Conservation (phyloP, 306 rosid genomes). For the Geum urbanum region DNA sequence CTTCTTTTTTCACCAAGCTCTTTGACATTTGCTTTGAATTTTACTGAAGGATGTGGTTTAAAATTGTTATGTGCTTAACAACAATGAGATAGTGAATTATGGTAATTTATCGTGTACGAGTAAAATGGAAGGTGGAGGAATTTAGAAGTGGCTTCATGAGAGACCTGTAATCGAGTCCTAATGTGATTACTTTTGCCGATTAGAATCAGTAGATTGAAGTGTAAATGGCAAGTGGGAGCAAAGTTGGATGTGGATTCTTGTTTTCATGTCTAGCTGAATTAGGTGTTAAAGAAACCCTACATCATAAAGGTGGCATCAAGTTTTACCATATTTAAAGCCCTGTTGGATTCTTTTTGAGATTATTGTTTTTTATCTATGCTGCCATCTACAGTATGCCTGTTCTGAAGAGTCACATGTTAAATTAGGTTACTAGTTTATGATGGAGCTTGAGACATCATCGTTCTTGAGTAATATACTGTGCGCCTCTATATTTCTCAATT, state of each 20-base stretch:
- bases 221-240: neutral
- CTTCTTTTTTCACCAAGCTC: neutral
- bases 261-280: neutral
- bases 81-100: neutral
- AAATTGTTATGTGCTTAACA: neutral
- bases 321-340: neutral
- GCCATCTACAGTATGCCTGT: neutral
- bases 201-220: neutral
- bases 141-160: neutral
- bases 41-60: neutral
- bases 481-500: neutral
- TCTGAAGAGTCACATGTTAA: neutral
- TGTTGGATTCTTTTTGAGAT: neutral
- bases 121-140: neutral
- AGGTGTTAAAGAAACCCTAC: constrained; percentile 5
- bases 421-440: neutral
- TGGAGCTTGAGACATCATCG: neutral
- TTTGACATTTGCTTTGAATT: neutral
- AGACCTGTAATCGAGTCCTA: neutral
- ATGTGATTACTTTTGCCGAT: neutral
- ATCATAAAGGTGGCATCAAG: neutral
- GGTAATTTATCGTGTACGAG: neutral
- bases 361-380: neutral
- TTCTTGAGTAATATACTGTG: neutral
- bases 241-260: constrained; percentile 13